phyloP scores from a whole-genome alignment of 345 rosid species.

The Garcia nutans region DNA sequence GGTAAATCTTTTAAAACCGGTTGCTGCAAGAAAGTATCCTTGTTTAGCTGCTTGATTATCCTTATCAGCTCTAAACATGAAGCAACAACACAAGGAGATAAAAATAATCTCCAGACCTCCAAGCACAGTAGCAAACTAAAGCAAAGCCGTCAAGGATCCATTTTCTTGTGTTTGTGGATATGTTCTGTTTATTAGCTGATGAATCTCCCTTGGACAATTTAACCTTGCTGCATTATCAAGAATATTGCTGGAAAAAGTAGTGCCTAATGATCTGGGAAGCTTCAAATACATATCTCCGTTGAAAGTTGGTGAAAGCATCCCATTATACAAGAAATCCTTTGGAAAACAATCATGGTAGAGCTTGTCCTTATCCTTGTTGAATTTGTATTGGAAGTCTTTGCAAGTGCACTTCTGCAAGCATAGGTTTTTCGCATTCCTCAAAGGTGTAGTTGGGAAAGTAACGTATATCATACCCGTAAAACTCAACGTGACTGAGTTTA shows the following conservation, averaged over 20 bases:
- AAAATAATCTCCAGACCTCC: conserved; percentile 31
- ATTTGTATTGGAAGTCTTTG: conserved; percentile 4
- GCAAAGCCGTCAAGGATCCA: conserved; percentile 23
- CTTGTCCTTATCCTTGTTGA: too few relatives aligned
- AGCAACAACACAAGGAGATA: conserved; percentile 24
- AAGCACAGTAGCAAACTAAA: conserved; percentile 29
- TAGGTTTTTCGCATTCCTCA: not conserved
- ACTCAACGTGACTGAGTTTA: not conserved
- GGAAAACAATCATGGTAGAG: not conserved
- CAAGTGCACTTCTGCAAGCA: conserved; percentile 8
- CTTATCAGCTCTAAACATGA: conserved; percentile 22
- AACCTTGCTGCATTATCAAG: not conserved
- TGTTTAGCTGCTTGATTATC: not conserved
- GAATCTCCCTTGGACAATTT: not conserved
- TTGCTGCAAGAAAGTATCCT: conserved; percentile 17
- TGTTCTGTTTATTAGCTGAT: not conserved
- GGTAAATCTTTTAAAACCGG: conserved; percentile 28
- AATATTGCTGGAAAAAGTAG: not conserved
- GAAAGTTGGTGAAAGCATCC: not conserved
- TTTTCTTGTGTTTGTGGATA: not conserved
- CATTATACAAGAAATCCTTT: not conserved
- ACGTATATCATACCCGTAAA: conserved; percentile 5
- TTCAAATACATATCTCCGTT: not conserved
- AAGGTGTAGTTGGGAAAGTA: not conserved
- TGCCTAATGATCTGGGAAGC: not conserved